phyloP scores from a whole-genome alignment of 2,329 filamentous ascomycete species.

The Clarireedia hainanense region DNA sequence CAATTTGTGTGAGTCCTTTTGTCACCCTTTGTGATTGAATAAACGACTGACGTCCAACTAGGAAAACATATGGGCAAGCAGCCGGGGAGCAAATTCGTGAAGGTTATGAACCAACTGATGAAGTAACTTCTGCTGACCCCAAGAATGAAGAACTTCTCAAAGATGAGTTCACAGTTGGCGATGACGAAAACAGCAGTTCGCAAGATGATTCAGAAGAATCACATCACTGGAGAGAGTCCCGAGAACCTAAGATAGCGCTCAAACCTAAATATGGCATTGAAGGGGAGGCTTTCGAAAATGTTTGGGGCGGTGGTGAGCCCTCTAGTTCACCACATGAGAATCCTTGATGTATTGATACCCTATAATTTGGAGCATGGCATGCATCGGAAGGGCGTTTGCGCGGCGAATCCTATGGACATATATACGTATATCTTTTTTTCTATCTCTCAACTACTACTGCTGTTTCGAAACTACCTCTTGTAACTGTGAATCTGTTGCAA shows the following conservation, averaged over 20 bases:
- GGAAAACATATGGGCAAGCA: slow-evolving; percentile 38
- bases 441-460: too few species aligned
- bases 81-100: slow-evolving; percentile 43
- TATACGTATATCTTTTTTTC: background rate
- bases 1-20: slow-evolving; percentile 42
- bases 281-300: slow-evolving; percentile 30
- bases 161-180: slow-evolving; percentile 20
- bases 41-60: slow-evolving; percentile 22
- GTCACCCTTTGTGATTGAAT: background rate
- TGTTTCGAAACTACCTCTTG: too few species aligned
- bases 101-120: slow-evolving; percentile 44
- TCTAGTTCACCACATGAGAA: slow-evolving; percentile 24
- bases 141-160: slow-evolving; percentile 32
- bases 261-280: slow-evolving; percentile 30
- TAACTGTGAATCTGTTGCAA: too few species aligned
- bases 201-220: slow-evolving; percentile 34
- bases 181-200: slow-evolving; percentile 25
- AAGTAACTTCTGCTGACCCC: slow-evolving; percentile 34
- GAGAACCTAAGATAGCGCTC: slow-evolving; percentile 17
- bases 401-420: background rate
- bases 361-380: background rate
- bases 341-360: slow-evolving; percentile 22
- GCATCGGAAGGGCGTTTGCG: background rate
- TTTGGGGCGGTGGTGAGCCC: slow-evolving; percentile 26
- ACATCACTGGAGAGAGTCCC: slow-evolving; percentile 34